These are phyloP conservation scores for Diplotaxis tenuifolia DNA, from an alignment of 345 rosid genomes.

Conservation along the genomic window DNA sequence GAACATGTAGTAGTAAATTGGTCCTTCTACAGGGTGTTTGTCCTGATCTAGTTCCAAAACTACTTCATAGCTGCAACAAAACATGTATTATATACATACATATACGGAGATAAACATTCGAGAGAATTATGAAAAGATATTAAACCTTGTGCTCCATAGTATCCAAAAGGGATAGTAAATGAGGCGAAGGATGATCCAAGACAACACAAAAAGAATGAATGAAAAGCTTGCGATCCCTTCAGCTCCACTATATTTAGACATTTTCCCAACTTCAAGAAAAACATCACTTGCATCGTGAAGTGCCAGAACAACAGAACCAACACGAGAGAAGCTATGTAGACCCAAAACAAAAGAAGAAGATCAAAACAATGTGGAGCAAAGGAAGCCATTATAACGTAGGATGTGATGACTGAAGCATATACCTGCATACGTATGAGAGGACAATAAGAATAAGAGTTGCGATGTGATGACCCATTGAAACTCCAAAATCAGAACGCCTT, in stretches of 20 bases:
- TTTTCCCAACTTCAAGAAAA: constrained; percentile 74
- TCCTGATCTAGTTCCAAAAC: constrained; percentile 48
- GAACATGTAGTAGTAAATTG: constrained; percentile 62
- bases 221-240: constrained; percentile 52
- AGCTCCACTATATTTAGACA: constrained; percentile 80
- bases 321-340: constrained; percentile 62
- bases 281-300: constrained; percentile 76
- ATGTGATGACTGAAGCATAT: constrained; percentile 28
- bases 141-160: constrained; percentile 78
- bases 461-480: constrained; percentile 78
- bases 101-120: background rate
- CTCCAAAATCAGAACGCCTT: constrained; percentile 62
- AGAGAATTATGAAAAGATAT: background rate
- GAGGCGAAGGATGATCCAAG: constrained; percentile 60
- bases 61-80: constrained; percentile 65
- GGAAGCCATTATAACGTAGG: background rate
- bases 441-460: constrained; percentile 52
- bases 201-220: constrained; percentile 51
- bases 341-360: background rate
- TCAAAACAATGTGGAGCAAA: constrained; percentile 5
- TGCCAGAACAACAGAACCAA: constrained; percentile 63
- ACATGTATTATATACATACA: background rate
- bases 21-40: constrained; percentile 47
- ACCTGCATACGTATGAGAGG: constrained; percentile 72
- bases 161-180: constrained; percentile 68